Base-by-base conservation (phyloP, 2,329 filamentous ascomycete genomes). In the Penicillium sp. region DNA sequence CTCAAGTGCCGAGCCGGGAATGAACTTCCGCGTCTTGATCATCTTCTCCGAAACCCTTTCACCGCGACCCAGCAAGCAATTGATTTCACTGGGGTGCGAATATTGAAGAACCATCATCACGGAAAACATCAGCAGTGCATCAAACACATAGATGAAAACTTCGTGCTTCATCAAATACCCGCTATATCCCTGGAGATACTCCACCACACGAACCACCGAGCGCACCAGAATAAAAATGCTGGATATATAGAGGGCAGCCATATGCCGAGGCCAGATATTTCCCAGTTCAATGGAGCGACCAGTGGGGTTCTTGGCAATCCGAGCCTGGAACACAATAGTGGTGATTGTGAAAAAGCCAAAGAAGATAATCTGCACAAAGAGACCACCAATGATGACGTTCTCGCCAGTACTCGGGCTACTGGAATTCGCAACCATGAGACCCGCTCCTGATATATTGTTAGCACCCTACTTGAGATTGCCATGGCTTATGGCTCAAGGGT, bases 251-350 rank as follows among this genome's bases (percentile, higher is more conserved):
- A 68, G 60, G 2, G 66, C 70, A 42, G 68, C 65, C 49, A 79
- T 67, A 26, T 77, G 66, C 9, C 53, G 61, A 26, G 65, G 68
- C 77, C 77, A 79, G 18, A 67, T 41, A 1, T 20, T 20, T 4
- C 48, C 46, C 25, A 73, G 33, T 4, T 60, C 57, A 1, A 46
- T 23, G 3, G 69, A 66, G 0, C 54, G 55, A 31, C 56, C 46
- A 29, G 71, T 73, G 0, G 75, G 73, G 4, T 58, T 41, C 6
- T 60, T 65, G 1, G 47, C 43, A 75, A 71, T 55, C n/a, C 68
- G 68, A 1, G 35, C 15, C 37, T 69, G 64, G 50, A 71, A 69
- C 1, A 68, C 35, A 0, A 63, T 22, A 1, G 67, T 60, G 2
- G 53, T 64, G 49, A 69, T 62, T 0, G 66, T 51, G 54, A 72